Base-by-base conservation (phyloP, 305 asterid species). In the Stenogyne calaminthoides region DNA sequence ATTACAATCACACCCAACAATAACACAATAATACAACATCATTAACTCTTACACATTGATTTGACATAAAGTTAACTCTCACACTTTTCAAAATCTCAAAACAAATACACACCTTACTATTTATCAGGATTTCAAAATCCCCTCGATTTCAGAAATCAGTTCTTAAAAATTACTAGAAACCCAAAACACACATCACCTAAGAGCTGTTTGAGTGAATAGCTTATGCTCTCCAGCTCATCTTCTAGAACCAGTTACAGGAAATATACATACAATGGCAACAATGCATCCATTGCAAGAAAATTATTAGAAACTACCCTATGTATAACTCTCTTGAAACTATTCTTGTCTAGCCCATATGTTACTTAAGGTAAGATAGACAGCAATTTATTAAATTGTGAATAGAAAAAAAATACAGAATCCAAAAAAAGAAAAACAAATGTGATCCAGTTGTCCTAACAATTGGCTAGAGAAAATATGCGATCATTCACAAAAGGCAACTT, bases 241-340 rank as follows among this genome's bases (percentile, higher is more conserved):
- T 59, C 70, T 40, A 5, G 47, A 72, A 37, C 66, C 64, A 39
- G 9, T 32, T 62, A 52, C 57, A 29, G 22, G n/a, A 20, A 64
- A 39, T 12, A 32, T 67, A 32, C 52, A 42, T 39, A 39, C 29
- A 18, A 52, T 44, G 62, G 46, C 49, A 73, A 14, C 27, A 37
- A 67, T 40, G 6, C 40, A 57, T 36, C 12, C 15, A 14, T 62
- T 29, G 60, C 68, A 60, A 77, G 69, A 73, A 64, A 47, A 47
- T 32, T 25, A 64, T 36, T 12, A 36, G 64, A 62, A 42, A 40
- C 70, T 34, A 25, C 39, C 10, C 25, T 22, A 64, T n/a, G 5
- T 11, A 51, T 46, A 46, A 72, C 69, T 47, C 36, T 55, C 71
- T 37, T 25, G 18, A 22, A 12, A 74, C 40, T 6, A 27, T 36